Conservation (phyloP, 2,329 filamentous ascomycete genomes). For the Aspergillus terreus region DNA sequence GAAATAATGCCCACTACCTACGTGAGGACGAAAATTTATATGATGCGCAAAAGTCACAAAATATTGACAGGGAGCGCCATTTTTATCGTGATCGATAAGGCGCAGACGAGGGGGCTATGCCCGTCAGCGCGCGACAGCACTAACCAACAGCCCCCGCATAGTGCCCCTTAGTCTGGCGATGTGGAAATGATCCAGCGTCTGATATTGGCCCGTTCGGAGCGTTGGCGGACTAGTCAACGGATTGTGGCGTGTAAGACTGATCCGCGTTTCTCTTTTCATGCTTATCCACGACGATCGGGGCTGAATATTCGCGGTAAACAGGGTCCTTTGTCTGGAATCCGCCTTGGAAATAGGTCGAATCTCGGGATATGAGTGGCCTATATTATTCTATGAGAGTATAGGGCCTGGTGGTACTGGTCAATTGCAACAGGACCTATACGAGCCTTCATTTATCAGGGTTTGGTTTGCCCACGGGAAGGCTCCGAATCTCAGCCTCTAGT, state of each 20-base stretch:
- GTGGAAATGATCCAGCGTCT: neutral
- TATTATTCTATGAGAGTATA: no score
- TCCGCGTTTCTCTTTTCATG: neutral
- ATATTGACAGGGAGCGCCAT: neutral
- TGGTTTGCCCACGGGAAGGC: no score
- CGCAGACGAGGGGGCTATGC: neutral
- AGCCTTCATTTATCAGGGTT: no score
- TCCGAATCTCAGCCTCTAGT: no score
- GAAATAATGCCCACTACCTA: neutral
- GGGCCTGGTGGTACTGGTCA: no score
- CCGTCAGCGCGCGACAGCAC: neutral
- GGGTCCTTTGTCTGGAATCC: no score
- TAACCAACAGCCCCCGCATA: neutral
- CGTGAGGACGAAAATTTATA: neutral
- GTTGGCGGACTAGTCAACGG: neutral
- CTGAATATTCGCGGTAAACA: neutral
- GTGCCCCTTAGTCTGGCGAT: neutral
- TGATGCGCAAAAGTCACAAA: neutral
- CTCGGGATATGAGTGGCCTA: no score
- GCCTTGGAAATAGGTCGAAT: no score
- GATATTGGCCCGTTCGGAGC: neutral
- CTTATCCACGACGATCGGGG: neutral
- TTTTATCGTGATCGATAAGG: neutral
- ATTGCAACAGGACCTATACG: no score
- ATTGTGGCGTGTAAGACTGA: neutral